A percentile compares a stretch with the other conserved stretches of the same genome.
Evolutionary conservation across 139 green algal genomes (phyloP).

Genomic region (Volvox reticuliferus): DNA sequence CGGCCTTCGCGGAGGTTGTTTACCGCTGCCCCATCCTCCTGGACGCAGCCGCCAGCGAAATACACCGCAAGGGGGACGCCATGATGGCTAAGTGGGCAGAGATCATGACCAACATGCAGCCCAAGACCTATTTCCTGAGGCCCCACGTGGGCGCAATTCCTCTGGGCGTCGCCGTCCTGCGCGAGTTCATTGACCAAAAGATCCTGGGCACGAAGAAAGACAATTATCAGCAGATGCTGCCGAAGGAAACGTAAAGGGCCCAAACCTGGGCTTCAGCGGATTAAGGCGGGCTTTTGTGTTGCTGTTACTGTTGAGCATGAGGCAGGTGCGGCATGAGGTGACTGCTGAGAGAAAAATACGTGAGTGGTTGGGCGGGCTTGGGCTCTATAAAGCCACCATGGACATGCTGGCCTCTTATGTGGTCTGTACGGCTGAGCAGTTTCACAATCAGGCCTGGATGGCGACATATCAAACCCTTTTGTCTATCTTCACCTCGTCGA

Average conservation of each 20-base stretch:
- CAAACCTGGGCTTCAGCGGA: no score
- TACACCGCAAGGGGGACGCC: slow-evolving; percentile 84
- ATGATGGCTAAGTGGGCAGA: slow-evolving; percentile 89
- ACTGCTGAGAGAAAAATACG: no score
- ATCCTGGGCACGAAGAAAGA: slow-evolving; percentile 71
- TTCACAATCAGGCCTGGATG: no score
- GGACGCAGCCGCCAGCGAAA: slow-evolving; percentile 89
- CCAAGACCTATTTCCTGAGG: slow-evolving; percentile 94
- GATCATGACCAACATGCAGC: slow-evolving; percentile 94
- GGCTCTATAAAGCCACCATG: no score
- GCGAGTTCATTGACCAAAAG: slow-evolving; percentile 90
- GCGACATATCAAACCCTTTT: no score
- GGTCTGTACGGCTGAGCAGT: no score
- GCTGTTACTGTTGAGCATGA: no score
- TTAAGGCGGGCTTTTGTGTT: no score
- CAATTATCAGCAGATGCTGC: slow-evolving; percentile 42
- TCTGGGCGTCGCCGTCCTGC: slow-evolving; percentile 84
- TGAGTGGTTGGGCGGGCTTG: no score
- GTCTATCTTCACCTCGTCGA: no score
- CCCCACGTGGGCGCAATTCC: slow-evolving; percentile 87
- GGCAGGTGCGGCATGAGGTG: no score
- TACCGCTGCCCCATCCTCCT: slow-evolving; percentile 78
- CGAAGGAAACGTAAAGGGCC: slow-evolving; percentile 18
- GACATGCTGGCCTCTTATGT: no score
- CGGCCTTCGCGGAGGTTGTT: slow-evolving; percentile 65